A percentile compares a stretch with the other conserved stretches of the same genome.
phyloP scores from a whole-genome alignment of 352 stramenopile species.

The Poterioochromonas sp. region DNA sequence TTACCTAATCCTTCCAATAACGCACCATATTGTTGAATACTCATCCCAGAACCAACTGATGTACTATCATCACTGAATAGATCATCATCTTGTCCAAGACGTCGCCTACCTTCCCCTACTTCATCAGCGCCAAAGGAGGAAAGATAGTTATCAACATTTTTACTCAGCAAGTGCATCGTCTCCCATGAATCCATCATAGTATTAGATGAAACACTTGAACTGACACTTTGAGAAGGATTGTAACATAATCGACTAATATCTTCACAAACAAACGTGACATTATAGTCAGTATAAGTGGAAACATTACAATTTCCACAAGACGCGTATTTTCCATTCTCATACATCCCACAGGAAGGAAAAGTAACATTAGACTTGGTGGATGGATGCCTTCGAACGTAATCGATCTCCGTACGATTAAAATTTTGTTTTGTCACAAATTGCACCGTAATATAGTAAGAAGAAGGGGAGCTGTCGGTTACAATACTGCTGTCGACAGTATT shows the following conservation, averaged over 20 bases:
- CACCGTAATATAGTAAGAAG: conserved; percentile 11
- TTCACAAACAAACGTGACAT: conserved; percentile 26
- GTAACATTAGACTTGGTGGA: not conserved
- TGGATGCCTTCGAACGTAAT: not conserved
- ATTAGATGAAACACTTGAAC: no score
- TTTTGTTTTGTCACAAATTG: not conserved
- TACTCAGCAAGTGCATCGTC: no score
- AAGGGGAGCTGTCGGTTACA: not conserved
- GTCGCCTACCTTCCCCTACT: no score
- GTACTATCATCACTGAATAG: not conserved
- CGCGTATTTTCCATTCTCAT: not conserved
- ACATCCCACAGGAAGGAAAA: not conserved
- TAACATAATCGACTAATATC: not conserved
- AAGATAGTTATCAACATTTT: no score
- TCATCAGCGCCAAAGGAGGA: no score
- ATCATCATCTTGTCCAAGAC: not conserved
- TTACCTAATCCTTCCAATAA: not conserved
- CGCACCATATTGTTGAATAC: not conserved
- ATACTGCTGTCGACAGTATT: no score
- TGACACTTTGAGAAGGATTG: not conserved
- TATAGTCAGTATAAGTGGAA: conserved; percentile 14
- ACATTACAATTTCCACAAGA: not conserved
- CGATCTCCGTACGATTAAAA: not conserved
- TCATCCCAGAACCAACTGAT: not conserved
- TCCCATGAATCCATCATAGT: no score